Evolutionary conservation across 352 stramenopile species (phyloP), one percentile per base, ranked within the genome.

Genomic region (Phytopythium sindhum): DNA sequence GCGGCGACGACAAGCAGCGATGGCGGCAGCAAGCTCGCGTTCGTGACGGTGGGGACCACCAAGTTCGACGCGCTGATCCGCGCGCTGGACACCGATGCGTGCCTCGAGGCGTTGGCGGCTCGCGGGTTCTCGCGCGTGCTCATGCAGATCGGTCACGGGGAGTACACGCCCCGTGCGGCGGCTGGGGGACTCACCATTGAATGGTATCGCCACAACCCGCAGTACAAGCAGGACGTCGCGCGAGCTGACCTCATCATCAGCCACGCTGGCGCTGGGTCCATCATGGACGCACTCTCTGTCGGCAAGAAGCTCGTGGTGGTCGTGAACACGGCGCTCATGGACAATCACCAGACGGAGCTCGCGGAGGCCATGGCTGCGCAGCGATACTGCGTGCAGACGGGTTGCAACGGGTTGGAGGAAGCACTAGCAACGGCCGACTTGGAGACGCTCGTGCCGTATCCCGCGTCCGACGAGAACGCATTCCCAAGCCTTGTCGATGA

Each of bases 341-440:
- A 99, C 84, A 98, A 99, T 84, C 97, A 99, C 75, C 97, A 99
- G 77, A 82, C 77, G 39, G 97, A 99, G 69, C 75, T 99, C 23
- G 96, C 97, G 9, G 76, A 92, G 52, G 95, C 96, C 41, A 96
- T 99, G 84, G 85, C 85, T 19, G 74, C 80, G 28, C 64, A 83
- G 55, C 73, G 69, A 2, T 90, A 83, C 56, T 91, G 85, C 58
- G 64, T 90, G 12, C 64, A 74, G 21, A 90, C 87, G 11, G 81
- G 68, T 2, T 79, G 77, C 17, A 67, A 77, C 24, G 60, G 37
- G 7, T 65, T 93, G 28, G 58, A 73, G 12, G 23, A 48, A 6
- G 67, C 71, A 39, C 71, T 94, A 2, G 39, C 68, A n/a, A 64
- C 33, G 2, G 71, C 73, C 8, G 68, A 91, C 57, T 73, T 85